Conservation (phyloP, 2,329 filamentous ascomycete genomes). For the Microsporum canis region DNA sequence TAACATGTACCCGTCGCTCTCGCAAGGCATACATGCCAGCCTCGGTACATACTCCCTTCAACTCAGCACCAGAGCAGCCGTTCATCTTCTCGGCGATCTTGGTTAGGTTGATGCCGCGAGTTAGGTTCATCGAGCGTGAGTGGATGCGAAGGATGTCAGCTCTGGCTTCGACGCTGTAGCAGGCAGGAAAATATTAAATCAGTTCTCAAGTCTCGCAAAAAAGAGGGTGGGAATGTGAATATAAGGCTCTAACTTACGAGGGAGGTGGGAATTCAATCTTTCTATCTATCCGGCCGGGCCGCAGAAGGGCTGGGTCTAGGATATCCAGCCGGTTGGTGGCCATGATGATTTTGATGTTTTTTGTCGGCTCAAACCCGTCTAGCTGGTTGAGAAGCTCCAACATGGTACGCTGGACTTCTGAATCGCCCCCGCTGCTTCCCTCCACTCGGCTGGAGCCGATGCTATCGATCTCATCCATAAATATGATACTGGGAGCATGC, state of each 20-base stretch:
- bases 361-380: constrained; percentile 96
- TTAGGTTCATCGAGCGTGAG: constrained; percentile 96
- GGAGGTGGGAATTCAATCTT: constrained; percentile 99
- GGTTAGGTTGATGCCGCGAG: constrained; percentile 88
- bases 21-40: constrained; percentile 96
- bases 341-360: constrained; percentile 99
- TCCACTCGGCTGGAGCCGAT: constrained; percentile 97
- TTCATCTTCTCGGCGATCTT: constrained; percentile 99
- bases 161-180: constrained; percentile 64
- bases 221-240: neutral
- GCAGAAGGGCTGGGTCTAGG: constrained; percentile 82
- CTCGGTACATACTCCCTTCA: constrained; percentile 98
- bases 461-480: constrained; percentile 99
- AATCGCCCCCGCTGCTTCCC: constrained; percentile 87
- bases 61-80: constrained; percentile 89
- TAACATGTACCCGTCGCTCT: constrained; percentile 92
- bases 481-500: constrained; percentile 96
- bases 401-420: constrained; percentile 97
- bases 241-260: constrained; percentile 40
- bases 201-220: neutral
- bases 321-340: constrained; percentile 97
- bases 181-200: neutral
- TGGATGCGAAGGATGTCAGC: constrained; percentile 97
- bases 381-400: constrained; percentile 95
- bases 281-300: constrained; percentile 93